Percentiles rank a stretch among this genome's conserved stretches.
These are phyloP conservation scores for Penicillium sp. DNA, from an alignment of 2,329 filamentous ascomycete genomes.

Conservation along the genomic window DNA sequence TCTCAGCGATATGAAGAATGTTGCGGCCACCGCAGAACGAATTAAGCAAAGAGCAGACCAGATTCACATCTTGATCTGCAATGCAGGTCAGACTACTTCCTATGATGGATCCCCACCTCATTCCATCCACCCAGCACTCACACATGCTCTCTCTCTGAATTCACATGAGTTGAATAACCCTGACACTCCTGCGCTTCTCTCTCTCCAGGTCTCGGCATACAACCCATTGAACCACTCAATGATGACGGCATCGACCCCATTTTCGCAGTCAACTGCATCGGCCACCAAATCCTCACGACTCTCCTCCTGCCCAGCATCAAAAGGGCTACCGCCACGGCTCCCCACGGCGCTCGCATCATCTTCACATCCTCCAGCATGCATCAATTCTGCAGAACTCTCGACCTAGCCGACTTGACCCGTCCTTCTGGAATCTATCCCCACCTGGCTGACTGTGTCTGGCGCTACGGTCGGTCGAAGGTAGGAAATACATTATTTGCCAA, in stretches of 20 bases:
- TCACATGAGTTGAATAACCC: too few relatives aligned
- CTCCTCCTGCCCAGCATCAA: slow-evolving; percentile 38
- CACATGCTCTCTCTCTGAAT: too few relatives aligned
- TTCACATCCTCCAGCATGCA: slow-evolving; percentile 36
- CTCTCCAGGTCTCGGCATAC: slow-evolving; percentile 9
- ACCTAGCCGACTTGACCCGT: slow-evolving; percentile 21
- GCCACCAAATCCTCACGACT: slow-evolving; percentile 47
- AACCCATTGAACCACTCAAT: slow-evolving; percentile 14
- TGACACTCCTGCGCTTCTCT: too few relatives aligned
- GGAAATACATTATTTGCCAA: slow-evolving; percentile 29
- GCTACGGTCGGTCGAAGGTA: slow-evolving; percentile 30
- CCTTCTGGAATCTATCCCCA: slow-evolving; percentile 16
- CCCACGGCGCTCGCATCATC: slow-evolving; percentile 40
- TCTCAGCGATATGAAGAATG: slow-evolving; percentile 23
- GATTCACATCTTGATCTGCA: slow-evolving; percentile 29
- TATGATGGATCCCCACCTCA: background rate
- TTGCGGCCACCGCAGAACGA: slow-evolving; percentile 16
- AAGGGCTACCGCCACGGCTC: slow-evolving; percentile 10
- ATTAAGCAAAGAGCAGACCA: slow-evolving; percentile 19
- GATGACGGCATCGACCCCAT: slow-evolving; percentile 43
- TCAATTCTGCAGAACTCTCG: slow-evolving; percentile 20
- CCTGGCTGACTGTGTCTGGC: slow-evolving; percentile 23
- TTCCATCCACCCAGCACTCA: background rate
- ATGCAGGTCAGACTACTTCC: slow-evolving; percentile 21
- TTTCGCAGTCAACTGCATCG: slow-evolving; percentile 48